Evolutionary conservation across 441 rosid genomes (phyloP).

Genomic region (Populus hybrid): DNA sequence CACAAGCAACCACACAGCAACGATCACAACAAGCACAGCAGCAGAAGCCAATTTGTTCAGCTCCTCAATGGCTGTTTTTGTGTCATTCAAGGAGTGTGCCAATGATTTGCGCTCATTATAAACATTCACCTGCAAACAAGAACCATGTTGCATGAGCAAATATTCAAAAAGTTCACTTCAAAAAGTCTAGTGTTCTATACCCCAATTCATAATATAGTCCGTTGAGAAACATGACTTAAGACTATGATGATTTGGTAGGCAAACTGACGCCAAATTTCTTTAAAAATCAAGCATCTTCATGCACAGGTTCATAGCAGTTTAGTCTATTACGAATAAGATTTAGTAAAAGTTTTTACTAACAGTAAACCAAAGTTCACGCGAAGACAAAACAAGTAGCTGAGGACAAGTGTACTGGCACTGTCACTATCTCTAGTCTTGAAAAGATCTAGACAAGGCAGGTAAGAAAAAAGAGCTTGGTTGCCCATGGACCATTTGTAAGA

Average conservation of each 20-base stretch:
- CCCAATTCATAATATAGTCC: background rate
- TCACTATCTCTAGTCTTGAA: background rate
- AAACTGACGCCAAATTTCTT: background rate
- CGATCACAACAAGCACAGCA: conserved; percentile 24
- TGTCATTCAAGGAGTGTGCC: conserved; percentile 53
- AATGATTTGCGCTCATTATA: conserved; percentile 52
- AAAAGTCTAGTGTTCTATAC: background rate
- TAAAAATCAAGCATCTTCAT: background rate
- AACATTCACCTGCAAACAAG: conserved; percentile 46
- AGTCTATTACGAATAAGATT: too few relatives aligned
- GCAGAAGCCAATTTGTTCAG: conserved; percentile 48
- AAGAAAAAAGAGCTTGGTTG: background rate
- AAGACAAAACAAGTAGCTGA: background rate
- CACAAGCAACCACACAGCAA: conserved; percentile 35
- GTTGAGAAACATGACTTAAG: background rate
- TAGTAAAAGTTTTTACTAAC: background rate
- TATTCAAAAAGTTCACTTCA: background rate
- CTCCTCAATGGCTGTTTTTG: conserved; percentile 66
- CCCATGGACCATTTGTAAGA: background rate
- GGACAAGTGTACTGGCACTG: background rate
- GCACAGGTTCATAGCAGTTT: background rate
- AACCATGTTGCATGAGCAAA: background rate
- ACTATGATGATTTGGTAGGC: background rate
- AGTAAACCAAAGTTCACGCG: background rate
- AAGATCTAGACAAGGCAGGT: background rate